Conservation (phyloP, 768 basidiomycete genomes). For the Mycena indigotica region DNA sequence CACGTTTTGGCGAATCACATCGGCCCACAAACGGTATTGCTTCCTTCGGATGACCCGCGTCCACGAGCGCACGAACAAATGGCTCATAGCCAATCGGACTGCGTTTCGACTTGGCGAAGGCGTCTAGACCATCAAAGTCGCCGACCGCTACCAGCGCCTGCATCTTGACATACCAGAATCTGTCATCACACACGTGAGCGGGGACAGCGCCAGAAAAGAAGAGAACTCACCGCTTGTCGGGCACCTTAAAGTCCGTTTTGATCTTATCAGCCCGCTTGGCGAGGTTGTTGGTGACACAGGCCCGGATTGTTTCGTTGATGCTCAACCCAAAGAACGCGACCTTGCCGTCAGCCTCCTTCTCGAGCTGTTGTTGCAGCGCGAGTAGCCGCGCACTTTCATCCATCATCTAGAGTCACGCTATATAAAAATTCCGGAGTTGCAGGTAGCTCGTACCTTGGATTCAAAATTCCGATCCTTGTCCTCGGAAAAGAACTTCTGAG, state of each 20-base stretch:
- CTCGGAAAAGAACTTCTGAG: conserved; percentile 92
- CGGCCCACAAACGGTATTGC: conserved; percentile 76
- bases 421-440: neutral
- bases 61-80: conserved; percentile 78
- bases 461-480: conserved; percentile 92
- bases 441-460: conserved; percentile 62
- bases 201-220: neutral
- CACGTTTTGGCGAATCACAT: conserved; percentile 81
- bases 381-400: conserved; percentile 84
- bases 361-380: conserved; percentile 79
- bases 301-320: conserved; percentile 83
- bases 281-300: conserved; percentile 77
- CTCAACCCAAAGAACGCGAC: conserved; percentile 81
- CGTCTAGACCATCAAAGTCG: conserved; percentile 86
- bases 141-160: conserved; percentile 75
- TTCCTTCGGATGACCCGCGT: conserved; percentile 73
- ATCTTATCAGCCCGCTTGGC: conserved; percentile 88
- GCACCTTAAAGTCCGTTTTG: conserved; percentile 87
- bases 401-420: conserved; percentile 65
- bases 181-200: conserved; percentile 32
- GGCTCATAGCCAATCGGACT: conserved; percentile 96
- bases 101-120: conserved; percentile 83
- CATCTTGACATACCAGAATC: conserved; percentile 94
- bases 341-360: conserved; percentile 81
- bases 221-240: conserved; percentile 81